Evolutionary conservation across 2,329 filamentous ascomycete genomes (phyloP).

Genomic region (Chaetoscypha palmicola): DNA sequence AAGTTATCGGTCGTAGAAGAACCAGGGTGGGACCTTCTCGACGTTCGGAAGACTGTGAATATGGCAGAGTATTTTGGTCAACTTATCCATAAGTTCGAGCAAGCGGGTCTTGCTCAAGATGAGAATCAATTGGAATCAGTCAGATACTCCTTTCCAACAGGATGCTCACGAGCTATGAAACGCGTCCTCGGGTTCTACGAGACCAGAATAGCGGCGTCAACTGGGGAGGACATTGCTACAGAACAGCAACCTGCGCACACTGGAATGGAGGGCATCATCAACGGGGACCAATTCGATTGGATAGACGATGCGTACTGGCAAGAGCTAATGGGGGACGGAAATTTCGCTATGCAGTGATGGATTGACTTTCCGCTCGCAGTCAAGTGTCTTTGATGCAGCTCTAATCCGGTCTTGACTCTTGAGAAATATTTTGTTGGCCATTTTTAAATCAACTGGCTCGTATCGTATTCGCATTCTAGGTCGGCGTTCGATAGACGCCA

Average conservation of each 20-base stretch:
- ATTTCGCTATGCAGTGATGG: too few relatives aligned
- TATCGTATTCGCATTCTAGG: too few relatives aligned
- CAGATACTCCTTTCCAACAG: slow-evolving; percentile 13
- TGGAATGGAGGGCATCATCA: slow-evolving; percentile 2
- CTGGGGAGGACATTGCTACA: background rate
- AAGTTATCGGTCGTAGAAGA: slow-evolving; percentile 33
- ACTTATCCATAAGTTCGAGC: slow-evolving; percentile 11
- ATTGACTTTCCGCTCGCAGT: too few relatives aligned
- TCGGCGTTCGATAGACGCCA: too few relatives aligned
- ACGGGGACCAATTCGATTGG: slow-evolving; percentile 8
- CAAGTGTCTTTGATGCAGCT: too few relatives aligned
- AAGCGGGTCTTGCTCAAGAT: slow-evolving; percentile 15
- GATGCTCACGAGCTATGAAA: slow-evolving; percentile 7
- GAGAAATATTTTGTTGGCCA: too few relatives aligned
- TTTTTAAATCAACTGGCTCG: too few relatives aligned
- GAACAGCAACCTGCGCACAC: slow-evolving; percentile 1
- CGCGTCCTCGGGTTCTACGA: slow-evolving; percentile 6
- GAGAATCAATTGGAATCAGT: slow-evolving; percentile 7
- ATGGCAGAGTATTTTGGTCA: slow-evolving; percentile 22
- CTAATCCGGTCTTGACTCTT: too few relatives aligned
- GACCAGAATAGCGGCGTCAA: slow-evolving; percentile 2
- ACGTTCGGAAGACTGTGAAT: slow-evolving; percentile 32
- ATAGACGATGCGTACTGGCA: slow-evolving; percentile 14
- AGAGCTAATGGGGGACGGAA: slow-evolving; percentile 6
- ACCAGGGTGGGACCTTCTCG: slow-evolving; percentile 34